phyloP scores from a whole-genome alignment of 73 alveolate species.

The Symbiodinium natans region DNA sequence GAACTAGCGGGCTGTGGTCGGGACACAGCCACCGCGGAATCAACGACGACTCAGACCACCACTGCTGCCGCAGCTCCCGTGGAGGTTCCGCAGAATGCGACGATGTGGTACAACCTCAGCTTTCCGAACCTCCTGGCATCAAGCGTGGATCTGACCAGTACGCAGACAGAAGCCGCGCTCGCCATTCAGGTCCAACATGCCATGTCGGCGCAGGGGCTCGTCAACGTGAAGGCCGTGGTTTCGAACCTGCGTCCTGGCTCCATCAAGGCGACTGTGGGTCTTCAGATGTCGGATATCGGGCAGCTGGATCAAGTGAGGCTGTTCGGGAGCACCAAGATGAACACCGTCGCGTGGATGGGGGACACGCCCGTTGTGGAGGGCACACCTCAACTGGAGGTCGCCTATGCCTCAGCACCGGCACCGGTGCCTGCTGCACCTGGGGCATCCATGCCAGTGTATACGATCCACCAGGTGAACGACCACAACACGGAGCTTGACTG shows the following conservation, averaged over 20 bases:
- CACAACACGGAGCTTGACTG: conserved; percentile 33
- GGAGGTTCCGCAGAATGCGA: conserved; percentile 24
- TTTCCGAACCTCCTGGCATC: conserved; percentile 43
- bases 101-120: conserved; percentile 55
- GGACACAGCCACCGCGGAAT: background rate
- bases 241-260: conserved; percentile 28
- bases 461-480: conserved; percentile 58
- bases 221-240: conserved; percentile 23
- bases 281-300: conserved; percentile 24
- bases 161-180: background rate
- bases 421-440: background rate
- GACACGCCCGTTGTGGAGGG: conserved; percentile 37
- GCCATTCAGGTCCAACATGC: conserved; percentile 2
- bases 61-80: background rate
- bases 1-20: conserved; percentile 18
- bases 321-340: conserved; percentile 17
- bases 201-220: conserved; percentile 30
- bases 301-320: conserved; percentile 22
- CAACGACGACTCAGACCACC: conserved; percentile 18
- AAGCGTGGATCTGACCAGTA: conserved; percentile 4
- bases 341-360: conserved; percentile 17
- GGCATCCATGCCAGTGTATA: conserved; percentile 34
- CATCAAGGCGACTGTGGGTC: conserved; percentile 43
- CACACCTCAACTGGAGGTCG: conserved; percentile 21
- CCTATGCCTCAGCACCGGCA: background rate